Percentiles rank a stretch among this genome's conserved stretches.
Conservation (phyloP, 805 yeast species). For the Lipomyces mesembrius region DNA sequence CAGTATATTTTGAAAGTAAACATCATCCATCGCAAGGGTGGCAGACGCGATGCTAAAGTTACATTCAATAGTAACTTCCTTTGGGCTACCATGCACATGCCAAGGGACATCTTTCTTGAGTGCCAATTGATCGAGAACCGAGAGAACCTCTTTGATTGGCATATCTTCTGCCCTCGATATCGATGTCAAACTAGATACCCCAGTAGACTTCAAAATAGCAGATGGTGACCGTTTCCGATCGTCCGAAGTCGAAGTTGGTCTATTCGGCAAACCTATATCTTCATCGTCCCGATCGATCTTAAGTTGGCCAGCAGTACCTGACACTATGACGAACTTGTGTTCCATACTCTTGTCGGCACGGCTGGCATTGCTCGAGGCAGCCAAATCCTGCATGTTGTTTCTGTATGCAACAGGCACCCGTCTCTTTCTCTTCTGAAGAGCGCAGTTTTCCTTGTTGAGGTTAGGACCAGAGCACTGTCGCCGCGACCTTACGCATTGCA, state of each 20-base stretch:
- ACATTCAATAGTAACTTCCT: background rate
- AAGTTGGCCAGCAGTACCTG: background rate
- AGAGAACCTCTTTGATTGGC: background rate
- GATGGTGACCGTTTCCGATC: too few relatives aligned
- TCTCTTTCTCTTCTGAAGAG: too few relatives aligned
- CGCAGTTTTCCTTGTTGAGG: background rate
- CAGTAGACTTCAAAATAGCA: too few relatives aligned
- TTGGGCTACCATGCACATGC: background rate
- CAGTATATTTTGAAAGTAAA: background rate
- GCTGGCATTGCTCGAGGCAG: background rate
- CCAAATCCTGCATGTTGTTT: background rate
- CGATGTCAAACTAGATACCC: too few relatives aligned
- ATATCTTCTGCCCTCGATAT: too few relatives aligned
- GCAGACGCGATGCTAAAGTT: background rate
- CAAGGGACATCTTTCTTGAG: background rate
- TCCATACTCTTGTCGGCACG: background rate
- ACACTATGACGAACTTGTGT: constrained; percentile 11
- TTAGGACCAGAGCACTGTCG: constrained; percentile 13
- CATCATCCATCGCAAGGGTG: background rate
- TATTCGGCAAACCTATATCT: too few relatives aligned
- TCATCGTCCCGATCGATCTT: too few relatives aligned
- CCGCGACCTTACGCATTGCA: constrained; percentile 13
- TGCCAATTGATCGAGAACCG: background rate
- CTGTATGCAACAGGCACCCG: background rate
- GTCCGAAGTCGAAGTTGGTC: too few relatives aligned